Evolutionary conservation across 257 asterid species (phyloP).

Genomic region (Salvia splendens): DNA sequence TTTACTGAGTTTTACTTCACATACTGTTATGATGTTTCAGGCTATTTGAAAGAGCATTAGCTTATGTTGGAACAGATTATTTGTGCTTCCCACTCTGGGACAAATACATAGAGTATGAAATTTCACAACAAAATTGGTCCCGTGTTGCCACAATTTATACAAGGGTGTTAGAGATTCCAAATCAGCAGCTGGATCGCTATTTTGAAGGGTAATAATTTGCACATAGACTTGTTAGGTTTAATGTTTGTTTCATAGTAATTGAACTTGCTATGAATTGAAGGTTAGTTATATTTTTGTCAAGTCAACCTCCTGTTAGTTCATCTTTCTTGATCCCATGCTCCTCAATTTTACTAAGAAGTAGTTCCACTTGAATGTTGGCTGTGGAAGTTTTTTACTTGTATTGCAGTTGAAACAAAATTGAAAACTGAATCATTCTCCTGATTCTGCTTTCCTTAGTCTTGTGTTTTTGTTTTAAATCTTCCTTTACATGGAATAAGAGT

Average conservation of each 20-base stretch:
- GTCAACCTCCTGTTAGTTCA: conserved; percentile 10
- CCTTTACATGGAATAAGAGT: not conserved
- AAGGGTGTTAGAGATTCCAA: conserved; percentile 82
- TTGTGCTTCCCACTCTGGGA: conserved; percentile 97
- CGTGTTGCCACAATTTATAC: conserved; percentile 80
- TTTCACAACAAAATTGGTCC: conserved; percentile 84
- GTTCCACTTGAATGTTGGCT: not conserved
- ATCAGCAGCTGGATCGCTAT: conserved; percentile 94
- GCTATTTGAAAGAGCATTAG: conserved; percentile 93
- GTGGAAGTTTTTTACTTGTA: conserved; percentile 10
- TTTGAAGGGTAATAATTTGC: conserved; percentile 77
- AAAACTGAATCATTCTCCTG: not conserved
- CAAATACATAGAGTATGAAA: conserved; percentile 88
- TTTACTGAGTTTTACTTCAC: conserved; percentile 33
- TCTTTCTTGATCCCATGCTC: conserved; percentile 1
- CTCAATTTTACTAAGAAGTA: conserved; percentile 13
- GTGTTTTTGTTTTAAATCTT: conserved; percentile 12
- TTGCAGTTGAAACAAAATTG: conserved; percentile 7
- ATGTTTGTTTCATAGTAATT: not conserved
- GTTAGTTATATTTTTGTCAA: not conserved
- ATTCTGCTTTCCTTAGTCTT: not conserved
- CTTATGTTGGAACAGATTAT: conserved; percentile 94
- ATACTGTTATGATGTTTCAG: conserved; percentile 49
- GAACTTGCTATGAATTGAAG: not conserved
- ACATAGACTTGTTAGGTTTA: conserved; percentile 4